Percentiles rank a stretch among this genome's conserved stretches.
phyloP scores from a whole-genome alignment of 345 rosid species.

The thale cress (Arabidopsis thaliana) region TAIR10.1 NC_003075.7:18559001-18559500 shows the following conservation, averaged over 20 bases:
- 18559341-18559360: slow-evolving; percentile 65
- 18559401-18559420: slow-evolving; percentile 74
- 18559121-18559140: slow-evolving; percentile 13
- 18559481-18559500: slow-evolving; percentile 82
- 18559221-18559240: background rate
- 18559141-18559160: slow-evolving; percentile 11
- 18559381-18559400: slow-evolving; percentile 82
- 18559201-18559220: background rate
- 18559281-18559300: slow-evolving; percentile 87
- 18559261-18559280: background rate
- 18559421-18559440: slow-evolving; percentile 69
- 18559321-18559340: slow-evolving; percentile 81
- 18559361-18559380: slow-evolving; percentile 56
- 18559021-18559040: slow-evolving; percentile 33
- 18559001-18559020: background rate
- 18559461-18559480: slow-evolving; percentile 80
- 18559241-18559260: background rate
- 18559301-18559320: slow-evolving; percentile 95
- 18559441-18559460: slow-evolving; percentile 91
- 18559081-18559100: slow-evolving; percentile 29
- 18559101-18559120: background rate
- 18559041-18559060: slow-evolving; percentile 1
- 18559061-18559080: background rate
- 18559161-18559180: slow-evolving; percentile 9
- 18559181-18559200: slow-evolving; percentile 22